A percentile compares a stretch with the other conserved stretches of the same genome.
These are phyloP conservation scores for Termitomyces sp. DNA, from an alignment of 768 basidiomycete genomes.

Conservation along the genomic window DNA sequence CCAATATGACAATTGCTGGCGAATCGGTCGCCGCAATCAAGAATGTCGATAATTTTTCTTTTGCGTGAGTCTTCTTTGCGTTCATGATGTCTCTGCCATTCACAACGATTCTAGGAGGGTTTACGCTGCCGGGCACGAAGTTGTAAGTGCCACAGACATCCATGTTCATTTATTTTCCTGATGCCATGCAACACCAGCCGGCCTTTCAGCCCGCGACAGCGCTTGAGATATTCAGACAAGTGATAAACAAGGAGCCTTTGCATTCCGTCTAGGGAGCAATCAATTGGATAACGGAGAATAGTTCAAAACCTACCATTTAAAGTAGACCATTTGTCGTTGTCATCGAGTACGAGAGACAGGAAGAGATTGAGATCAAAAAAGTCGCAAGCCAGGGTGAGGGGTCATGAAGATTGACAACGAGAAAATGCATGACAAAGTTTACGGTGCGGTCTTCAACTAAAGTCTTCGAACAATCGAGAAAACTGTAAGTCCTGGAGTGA, in stretches of 20 bases:
- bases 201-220: slow-evolving; percentile 57
- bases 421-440: too few relatives aligned
- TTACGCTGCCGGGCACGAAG: slow-evolving; percentile 55
- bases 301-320: too few relatives aligned
- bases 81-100: neutral
- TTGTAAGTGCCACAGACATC: slow-evolving; percentile 32
- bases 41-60: slow-evolving; percentile 62
- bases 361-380: too few relatives aligned
- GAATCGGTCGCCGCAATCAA: slow-evolving; percentile 50
- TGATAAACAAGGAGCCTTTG: slow-evolving; percentile 43
- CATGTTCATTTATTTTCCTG: neutral
- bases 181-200: slow-evolving; percentile 29
- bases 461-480: too few relatives aligned
- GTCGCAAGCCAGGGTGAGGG: too few relatives aligned
- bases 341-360: too few relatives aligned
- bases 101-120: slow-evolving; percentile 33
- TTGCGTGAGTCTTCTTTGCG: slow-evolving; percentile 43
- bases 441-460: too few relatives aligned
- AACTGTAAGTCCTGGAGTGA: too few relatives aligned
- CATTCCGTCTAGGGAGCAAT: slow-evolving; percentile 31
- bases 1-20: slow-evolving; percentile 53
- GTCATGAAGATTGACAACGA: too few relatives aligned
- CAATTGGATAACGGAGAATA: too few relatives aligned
- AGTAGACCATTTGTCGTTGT: too few relatives aligned
- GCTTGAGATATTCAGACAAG: slow-evolving; percentile 53